A percentile compares a stretch with the other conserved stretches of the same genome.
phyloP scores from a whole-genome alignment of 148 eudicot genomes.

The Salicornia ramosissima region DNA sequence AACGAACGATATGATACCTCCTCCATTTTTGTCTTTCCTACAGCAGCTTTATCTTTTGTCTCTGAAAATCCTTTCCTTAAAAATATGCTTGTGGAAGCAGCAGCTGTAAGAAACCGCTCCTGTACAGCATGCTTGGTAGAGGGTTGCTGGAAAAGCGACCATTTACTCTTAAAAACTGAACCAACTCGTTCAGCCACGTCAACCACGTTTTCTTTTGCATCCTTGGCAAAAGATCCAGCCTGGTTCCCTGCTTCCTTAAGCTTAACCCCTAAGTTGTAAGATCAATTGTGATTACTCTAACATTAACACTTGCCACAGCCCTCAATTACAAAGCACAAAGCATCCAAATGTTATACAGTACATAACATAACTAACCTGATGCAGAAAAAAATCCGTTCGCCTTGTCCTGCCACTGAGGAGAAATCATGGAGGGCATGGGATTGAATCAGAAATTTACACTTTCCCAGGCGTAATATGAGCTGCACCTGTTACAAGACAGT shows the following conservation, averaged over 20 bases:
- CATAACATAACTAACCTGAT: slow-evolving; percentile 48
- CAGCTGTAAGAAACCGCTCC: slow-evolving; percentile 80
- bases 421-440: slow-evolving; percentile 54
- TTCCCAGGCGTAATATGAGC: not conserved
- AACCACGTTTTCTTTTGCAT: slow-evolving; percentile 81
- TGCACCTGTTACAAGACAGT: slow-evolving; percentile 7
- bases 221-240: slow-evolving; percentile 87
- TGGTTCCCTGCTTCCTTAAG: slow-evolving; percentile 87
- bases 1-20: slow-evolving; percentile 46
- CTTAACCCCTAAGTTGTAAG: slow-evolving; percentile 60
- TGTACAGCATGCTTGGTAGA: slow-evolving; percentile 92
- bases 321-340: not conserved
- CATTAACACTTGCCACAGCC: not conserved
- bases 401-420: slow-evolving; percentile 98
- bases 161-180: slow-evolving; percentile 74
- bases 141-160: slow-evolving; percentile 89
- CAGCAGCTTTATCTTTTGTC: slow-evolving; percentile 83
- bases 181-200: slow-evolving; percentile 83
- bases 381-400: slow-evolving; percentile 78
- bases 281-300: not conserved
- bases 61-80: slow-evolving; percentile 79
- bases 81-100: slow-evolving; percentile 79
- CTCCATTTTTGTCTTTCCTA: slow-evolving; percentile 90
- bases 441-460: slow-evolving; percentile 11
- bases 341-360: not conserved